phyloP scores from a whole-genome alignment of 148 eudicot genomes.

The Vaccinium macrocarpon region DNA sequence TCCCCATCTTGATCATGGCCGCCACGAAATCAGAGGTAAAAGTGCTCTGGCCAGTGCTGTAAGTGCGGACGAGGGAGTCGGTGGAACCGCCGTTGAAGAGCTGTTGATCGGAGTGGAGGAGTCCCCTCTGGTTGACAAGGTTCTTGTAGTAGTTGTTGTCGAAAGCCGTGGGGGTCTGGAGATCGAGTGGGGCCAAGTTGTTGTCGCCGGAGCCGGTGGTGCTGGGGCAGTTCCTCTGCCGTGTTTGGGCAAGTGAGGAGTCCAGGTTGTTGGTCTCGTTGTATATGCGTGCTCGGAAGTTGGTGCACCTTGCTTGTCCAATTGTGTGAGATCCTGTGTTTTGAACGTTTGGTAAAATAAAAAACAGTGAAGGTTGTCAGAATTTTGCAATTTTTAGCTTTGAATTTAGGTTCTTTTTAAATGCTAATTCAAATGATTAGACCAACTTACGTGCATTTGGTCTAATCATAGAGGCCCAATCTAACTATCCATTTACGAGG shows the following conservation, averaged over 20 bases:
- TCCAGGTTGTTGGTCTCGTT: constrained; percentile 55
- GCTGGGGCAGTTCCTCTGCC: constrained; percentile 38
- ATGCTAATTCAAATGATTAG: no score
- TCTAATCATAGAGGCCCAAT: no score
- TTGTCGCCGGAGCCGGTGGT: constrained; percentile 34
- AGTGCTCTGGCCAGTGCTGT: constrained; percentile 19
- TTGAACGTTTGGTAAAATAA: not conserved
- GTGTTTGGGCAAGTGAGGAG: constrained; percentile 30
- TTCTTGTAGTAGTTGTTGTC: constrained; percentile 48
- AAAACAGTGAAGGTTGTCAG: not conserved
- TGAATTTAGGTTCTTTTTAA: not conserved
- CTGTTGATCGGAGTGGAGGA: constrained; percentile 64
- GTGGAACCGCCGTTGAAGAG: constrained; percentile 58
- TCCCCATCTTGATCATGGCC: constrained; percentile 61
- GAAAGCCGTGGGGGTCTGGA: constrained; percentile 41
- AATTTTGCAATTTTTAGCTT: not conserved
- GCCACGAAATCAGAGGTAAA: constrained; percentile 45
- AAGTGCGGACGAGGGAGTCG: constrained; percentile 37
- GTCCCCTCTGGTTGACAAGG: constrained; percentile 35
- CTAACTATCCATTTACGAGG: no score
- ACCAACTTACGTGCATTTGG: no score
- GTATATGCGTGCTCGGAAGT: constrained; percentile 44
- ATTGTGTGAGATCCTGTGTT: constrained; percentile 53
- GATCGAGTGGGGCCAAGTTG: constrained; percentile 51
- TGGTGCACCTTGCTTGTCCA: constrained; percentile 58